Percentiles rank a stretch among this genome's conserved stretches.
These are phyloP conservation scores for Neurospora sp. DNA, from an alignment of 495 filamentous ascomycete species.

Conservation along the genomic window DNA sequence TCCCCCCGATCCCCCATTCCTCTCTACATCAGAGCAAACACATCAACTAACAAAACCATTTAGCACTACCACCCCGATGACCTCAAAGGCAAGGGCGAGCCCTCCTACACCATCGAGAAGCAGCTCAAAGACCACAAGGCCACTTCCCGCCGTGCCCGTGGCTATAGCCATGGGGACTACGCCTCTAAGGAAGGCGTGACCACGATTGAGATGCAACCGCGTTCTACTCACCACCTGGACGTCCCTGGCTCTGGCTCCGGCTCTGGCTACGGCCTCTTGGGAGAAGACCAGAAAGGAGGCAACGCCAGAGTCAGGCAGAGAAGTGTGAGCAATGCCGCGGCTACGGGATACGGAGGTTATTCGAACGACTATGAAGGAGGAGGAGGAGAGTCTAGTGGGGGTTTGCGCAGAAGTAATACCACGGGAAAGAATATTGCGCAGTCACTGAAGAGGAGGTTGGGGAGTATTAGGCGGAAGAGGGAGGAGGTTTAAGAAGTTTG, in stretches of 20 bases:
- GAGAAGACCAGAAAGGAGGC: not conserved
- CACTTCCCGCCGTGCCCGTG: not conserved
- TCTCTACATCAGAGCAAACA: not conserved
- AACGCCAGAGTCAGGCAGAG: conserved; percentile 16
- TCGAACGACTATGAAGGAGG: not conserved
- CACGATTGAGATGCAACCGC: conserved; percentile 31
- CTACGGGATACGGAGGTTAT: not conserved
- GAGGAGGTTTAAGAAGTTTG: not conserved
- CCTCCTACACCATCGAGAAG: conserved; percentile 57
- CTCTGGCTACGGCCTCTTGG: not conserved
- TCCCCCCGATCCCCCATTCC: not conserved
- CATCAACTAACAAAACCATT: conserved; percentile 3
- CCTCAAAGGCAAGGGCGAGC: conserved; percentile 73
- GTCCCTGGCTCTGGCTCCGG: not conserved
- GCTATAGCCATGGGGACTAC: conserved; percentile 10
- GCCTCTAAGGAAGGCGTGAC: not conserved
- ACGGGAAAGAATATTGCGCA: conserved; percentile 30
- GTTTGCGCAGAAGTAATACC: conserved; percentile 21
- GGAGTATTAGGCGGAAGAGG: conserved; percentile 32
- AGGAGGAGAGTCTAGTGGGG: not conserved
- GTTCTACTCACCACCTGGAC: not conserved
- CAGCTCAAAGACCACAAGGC: conserved; percentile 41
- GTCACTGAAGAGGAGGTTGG: conserved; percentile 36
- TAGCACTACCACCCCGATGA: conserved; percentile 63
- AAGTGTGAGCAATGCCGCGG: conserved; percentile 21